Conservation (phyloP, 345 rosid genomes). For the Tarenaya hassleriana region DNA sequence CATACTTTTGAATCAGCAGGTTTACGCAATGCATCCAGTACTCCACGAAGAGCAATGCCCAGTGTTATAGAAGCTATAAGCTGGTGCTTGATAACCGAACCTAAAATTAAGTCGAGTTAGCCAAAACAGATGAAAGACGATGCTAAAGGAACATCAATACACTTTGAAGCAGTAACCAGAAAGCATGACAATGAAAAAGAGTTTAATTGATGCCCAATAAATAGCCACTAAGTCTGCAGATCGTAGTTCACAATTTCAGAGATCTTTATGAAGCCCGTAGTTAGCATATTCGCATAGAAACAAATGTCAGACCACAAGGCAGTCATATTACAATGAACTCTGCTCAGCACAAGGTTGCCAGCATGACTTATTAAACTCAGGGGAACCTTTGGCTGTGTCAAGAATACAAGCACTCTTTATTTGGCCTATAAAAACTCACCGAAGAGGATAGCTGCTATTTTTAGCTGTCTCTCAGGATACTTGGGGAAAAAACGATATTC, state of each 20-base stretch:
- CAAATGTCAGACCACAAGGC: not conserved
- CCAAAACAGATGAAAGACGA: slow-evolving; percentile 7
- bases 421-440: slow-evolving; percentile 44
- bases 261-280: not conserved
- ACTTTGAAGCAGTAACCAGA: not conserved
- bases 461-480: slow-evolving; percentile 94
- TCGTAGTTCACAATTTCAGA: slow-evolving; percentile 15
- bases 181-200: slow-evolving; percentile 2
- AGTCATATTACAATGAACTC: not conserved
- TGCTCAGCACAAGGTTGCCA: not conserved
- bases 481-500: slow-evolving; percentile 93
- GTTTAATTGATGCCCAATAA: no score
- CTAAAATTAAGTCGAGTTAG: slow-evolving; percentile 37
- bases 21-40: slow-evolving; percentile 88
- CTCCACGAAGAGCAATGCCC: slow-evolving; percentile 92
- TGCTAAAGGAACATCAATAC: slow-evolving; percentile 3
- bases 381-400: no score
- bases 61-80: slow-evolving; percentile 86
- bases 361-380: no score
- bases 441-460: slow-evolving; percentile 82
- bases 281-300: slow-evolving; percentile 9
- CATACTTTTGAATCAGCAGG: slow-evolving; percentile 96
- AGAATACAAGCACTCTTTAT: not conserved
- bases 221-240: no score
- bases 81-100: slow-evolving; percentile 93